Conservation (phyloP, 31 red algal species). For the Asparagopsis taxiformis region DNA sequence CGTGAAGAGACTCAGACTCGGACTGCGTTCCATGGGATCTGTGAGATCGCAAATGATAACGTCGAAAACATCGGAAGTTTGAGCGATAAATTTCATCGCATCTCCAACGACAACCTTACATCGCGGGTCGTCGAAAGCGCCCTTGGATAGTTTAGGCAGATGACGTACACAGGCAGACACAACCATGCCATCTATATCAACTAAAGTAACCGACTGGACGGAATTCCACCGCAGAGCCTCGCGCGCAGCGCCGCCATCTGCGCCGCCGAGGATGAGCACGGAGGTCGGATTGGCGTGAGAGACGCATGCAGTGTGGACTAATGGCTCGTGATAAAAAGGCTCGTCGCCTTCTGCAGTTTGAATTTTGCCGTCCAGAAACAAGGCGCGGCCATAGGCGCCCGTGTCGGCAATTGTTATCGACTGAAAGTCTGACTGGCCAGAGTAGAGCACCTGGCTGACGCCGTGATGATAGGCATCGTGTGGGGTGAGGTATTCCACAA, state of each 20-base stretch:
- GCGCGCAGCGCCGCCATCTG: conserved; percentile 81
- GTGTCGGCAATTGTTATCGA: conserved; percentile 74
- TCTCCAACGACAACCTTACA: conserved; percentile 65
- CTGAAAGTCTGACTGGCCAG: conserved; percentile 46
- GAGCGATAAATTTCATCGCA: conserved; percentile 62
- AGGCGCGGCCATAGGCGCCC: conserved; percentile 88
- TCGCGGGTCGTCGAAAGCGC: conserved; percentile 70
- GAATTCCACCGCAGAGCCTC: conserved; percentile 82
- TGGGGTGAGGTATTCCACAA: conserved; percentile 62
- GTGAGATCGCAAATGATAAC: conserved; percentile 95
- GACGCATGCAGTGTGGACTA: conserved; percentile 80
- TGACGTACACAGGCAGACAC: conserved; percentile 70
- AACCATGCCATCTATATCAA: conserved; percentile 91
- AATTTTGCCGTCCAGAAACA: conserved; percentile 87
- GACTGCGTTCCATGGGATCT: conserved; percentile 89
- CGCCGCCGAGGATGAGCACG: conserved; percentile 94
- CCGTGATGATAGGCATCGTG: conserved; percentile 62
- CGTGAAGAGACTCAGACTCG: conserved; percentile 76
- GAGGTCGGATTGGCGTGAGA: conserved; percentile 32
- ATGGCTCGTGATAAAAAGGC: conserved; percentile 90
- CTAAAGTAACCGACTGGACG: conserved; percentile 58
- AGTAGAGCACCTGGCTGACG: conserved; percentile 25
- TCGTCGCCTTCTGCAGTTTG: conserved; percentile 94
- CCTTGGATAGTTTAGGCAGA: conserved; percentile 57
- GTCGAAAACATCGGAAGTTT: conserved; percentile 52